phyloP scores from a whole-genome alignment of 768 basidiomycete genomes.

The Solioccasus polychromus region DNA sequence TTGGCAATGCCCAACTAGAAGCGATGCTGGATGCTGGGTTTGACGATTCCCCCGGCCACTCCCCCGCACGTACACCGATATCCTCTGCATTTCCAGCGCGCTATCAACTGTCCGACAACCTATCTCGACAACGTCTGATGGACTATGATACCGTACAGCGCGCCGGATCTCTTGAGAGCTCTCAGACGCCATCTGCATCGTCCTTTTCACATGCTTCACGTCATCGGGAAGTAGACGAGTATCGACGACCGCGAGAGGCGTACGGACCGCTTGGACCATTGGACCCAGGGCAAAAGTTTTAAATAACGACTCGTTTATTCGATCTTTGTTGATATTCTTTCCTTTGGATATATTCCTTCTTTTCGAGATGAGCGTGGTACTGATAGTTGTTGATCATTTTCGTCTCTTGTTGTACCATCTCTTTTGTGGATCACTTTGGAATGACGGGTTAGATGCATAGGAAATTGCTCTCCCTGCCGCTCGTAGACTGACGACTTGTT shows the following conservation, averaged over 20 bases:
- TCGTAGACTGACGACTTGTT: too few relatives aligned
- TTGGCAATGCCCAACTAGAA: constrained; percentile 78
- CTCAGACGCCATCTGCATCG: constrained; percentile 30
- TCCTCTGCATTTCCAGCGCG: constrained; percentile 42
- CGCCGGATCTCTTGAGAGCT: constrained; percentile 37
- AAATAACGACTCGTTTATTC: constrained; percentile 32
- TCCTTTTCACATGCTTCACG: constrained; percentile 29
- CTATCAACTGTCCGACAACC: constrained; percentile 64
- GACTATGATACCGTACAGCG: constrained; percentile 57
- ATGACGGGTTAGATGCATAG: not conserved
- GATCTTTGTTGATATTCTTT: constrained; percentile 19
- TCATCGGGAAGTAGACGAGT: constrained; percentile 32
- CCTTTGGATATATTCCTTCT: constrained; percentile 4
- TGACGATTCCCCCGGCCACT: constrained; percentile 57
- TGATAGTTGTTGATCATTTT: constrained; percentile 1
- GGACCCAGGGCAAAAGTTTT: constrained; percentile 57
- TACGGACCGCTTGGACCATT: constrained; percentile 59
- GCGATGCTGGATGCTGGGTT: constrained; percentile 93
- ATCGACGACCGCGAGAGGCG: constrained; percentile 33
- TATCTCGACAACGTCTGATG: constrained; percentile 27
- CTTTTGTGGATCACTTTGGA: constrained; percentile 3
- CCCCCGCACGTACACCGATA: constrained; percentile 37
- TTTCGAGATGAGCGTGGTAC: not conserved
- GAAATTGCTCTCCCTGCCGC: too few relatives aligned
- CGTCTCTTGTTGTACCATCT: constrained; percentile 14